phyloP scores from a whole-genome alignment of 1,284 basidiomycete genomes.

The Tilletia setariae region DNA sequence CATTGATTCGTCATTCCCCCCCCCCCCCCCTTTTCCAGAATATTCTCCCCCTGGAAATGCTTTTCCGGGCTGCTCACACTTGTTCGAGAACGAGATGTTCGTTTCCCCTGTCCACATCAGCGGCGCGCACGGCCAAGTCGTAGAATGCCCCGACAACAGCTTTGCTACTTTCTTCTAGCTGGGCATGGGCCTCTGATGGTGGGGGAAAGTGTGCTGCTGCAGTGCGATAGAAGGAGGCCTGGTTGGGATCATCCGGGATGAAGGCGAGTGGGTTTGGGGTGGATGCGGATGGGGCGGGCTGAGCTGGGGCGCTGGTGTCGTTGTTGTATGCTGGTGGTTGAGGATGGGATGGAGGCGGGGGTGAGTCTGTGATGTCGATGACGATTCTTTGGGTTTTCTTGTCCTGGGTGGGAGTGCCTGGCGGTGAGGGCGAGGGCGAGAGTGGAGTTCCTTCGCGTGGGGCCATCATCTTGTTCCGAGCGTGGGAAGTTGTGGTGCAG shows the following conservation, averaged over 20 bases:
- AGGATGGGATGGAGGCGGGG: not conserved
- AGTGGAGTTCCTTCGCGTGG: slow-evolving; percentile 7
- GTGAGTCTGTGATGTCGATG: slow-evolving; percentile 11
- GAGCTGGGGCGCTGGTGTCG: not conserved
- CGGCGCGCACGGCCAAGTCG: slow-evolving; percentile 45
- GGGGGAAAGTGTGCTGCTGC: slow-evolving; percentile 2
- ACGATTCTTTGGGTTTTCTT: not conserved
- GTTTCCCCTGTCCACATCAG: slow-evolving; percentile 43
- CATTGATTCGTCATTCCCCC: no score
- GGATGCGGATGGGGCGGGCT: not conserved
- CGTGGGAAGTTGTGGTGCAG: no score
- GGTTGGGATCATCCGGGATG: slow-evolving; percentile 12
- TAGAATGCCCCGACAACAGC: slow-evolving; percentile 46
- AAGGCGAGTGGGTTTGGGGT: not conserved
- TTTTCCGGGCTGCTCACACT: slow-evolving; percentile 27
- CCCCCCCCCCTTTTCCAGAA: no score
- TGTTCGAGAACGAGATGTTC: slow-evolving; percentile 39
- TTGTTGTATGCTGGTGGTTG: not conserved
- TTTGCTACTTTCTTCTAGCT: slow-evolving; percentile 39
- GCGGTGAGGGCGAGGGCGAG: slow-evolving; percentile 8
- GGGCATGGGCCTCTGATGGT: slow-evolving; percentile 20
- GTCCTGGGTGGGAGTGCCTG: not conserved
- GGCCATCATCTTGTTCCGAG: no score
- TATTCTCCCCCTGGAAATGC: not conserved
- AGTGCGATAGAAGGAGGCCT: slow-evolving; percentile 9